Conservation (phyloP, 2,329 filamentous ascomycete genomes). For the Arthrinium phaeospermum region DNA sequence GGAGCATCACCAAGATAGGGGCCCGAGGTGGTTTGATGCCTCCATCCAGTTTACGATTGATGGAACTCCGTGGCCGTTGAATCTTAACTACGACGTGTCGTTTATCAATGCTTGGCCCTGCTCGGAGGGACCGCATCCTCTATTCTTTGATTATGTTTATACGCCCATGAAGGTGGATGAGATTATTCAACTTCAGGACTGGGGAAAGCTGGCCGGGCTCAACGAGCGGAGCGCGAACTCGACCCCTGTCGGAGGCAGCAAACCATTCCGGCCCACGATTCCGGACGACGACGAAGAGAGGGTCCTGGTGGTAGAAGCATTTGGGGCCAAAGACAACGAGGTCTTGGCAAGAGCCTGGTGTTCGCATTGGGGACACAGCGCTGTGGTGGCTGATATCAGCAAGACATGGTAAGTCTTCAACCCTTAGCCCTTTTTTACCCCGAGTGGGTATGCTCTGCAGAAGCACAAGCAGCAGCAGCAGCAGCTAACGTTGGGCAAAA, state of each 20-base stretch:
- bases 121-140: constrained; percentile 66
- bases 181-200: constrained; percentile 69
- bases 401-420: constrained; percentile 65
- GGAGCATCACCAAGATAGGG: constrained; percentile 32
- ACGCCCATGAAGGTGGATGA: constrained; percentile 65
- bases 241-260: constrained; percentile 31
- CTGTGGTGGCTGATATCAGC: constrained; percentile 71
- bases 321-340: constrained; percentile 77
- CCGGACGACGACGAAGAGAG: constrained; percentile 65
- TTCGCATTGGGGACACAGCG: constrained; percentile 74
- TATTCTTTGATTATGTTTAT: constrained; percentile 75
- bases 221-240: constrained; percentile 29
- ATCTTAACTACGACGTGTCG: constrained; percentile 68
- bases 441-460: not conserved
- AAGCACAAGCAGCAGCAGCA: not conserved
- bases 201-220: constrained; percentile 53
- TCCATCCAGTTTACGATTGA: constrained; percentile 68
- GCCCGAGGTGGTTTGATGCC: constrained; percentile 62
- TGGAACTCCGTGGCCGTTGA: constrained; percentile 66
- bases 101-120: constrained; percentile 72
- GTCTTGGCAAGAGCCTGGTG: constrained; percentile 80
- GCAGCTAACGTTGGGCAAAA: constrained; percentile 32
- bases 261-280: constrained; percentile 29
- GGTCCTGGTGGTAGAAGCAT: constrained; percentile 74
- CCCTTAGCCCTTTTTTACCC: not conserved